These are phyloP conservation scores for Aegilops sharonensis DNA, from an alignment of 176 grass and related monocot species.

Conservation along the genomic window DNA sequence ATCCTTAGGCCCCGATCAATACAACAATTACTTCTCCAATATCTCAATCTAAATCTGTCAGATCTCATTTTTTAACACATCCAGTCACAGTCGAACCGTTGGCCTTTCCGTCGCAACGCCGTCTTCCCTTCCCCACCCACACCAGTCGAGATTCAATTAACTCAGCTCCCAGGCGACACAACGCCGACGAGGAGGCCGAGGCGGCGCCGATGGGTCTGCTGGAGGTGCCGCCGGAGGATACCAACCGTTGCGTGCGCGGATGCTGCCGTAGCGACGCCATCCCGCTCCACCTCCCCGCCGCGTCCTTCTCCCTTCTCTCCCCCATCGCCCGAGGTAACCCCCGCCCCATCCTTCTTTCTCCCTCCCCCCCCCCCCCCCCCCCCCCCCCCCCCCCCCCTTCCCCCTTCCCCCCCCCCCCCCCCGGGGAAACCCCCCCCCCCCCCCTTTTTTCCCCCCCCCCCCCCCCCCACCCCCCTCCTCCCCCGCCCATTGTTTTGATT, in stretches of 20 bases:
- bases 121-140: background rate
- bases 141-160: background rate
- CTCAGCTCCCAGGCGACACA: background rate
- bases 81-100: background rate
- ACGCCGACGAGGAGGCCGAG: background rate
- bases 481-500: background rate
- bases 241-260: slow-evolving; percentile 83
- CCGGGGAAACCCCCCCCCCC: slow-evolving; percentile 36
- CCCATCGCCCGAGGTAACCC: slow-evolving; percentile 76
- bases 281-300: slow-evolving; percentile 67
- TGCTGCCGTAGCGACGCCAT: slow-evolving; percentile 80
- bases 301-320: slow-evolving; percentile 75
- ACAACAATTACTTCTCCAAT: no score
- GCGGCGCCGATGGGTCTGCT: slow-evolving; percentile 40
- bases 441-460: no score
- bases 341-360: background rate
- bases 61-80: no score
- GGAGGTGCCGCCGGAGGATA: slow-evolving; percentile 51
- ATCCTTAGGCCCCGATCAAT: no score
- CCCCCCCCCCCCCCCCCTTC: slow-evolving; percentile 15
- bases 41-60: no score
- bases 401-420: slow-evolving; percentile 19
- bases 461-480: no score
- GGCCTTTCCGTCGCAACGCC: background rate
- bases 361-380: background rate